These are phyloP conservation scores for Aspergillus wentii DNA, from an alignment of 495 filamentous ascomycete genomes.

Conservation along the genomic window DNA sequence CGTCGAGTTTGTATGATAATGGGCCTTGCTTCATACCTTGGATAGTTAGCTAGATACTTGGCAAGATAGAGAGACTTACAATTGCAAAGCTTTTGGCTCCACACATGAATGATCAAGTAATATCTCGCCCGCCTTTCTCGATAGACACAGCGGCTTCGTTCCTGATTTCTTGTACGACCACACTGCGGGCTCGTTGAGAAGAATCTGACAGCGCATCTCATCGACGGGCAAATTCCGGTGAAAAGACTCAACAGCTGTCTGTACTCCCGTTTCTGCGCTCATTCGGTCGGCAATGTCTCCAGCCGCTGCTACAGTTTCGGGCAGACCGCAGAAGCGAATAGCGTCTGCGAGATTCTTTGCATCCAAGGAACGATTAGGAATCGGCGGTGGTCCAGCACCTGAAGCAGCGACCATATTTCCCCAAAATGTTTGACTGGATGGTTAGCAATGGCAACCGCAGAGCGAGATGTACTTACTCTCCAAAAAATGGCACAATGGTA, in stretches of 20 bases:
- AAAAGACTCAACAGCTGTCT: constrained; percentile 67
- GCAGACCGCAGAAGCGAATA: constrained; percentile 59
- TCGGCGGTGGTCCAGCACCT: constrained; percentile 62
- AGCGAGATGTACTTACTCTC: constrained; percentile 39
- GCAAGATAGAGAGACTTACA: constrained; percentile 7
- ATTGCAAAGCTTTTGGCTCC: constrained; percentile 58
- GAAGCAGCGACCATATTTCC: constrained; percentile 63
- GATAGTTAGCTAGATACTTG: background rate
- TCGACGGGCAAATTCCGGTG: constrained; percentile 57
- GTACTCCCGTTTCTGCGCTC: constrained; percentile 63
- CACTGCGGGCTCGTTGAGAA: constrained; percentile 59
- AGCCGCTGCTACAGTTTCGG: constrained; percentile 52
- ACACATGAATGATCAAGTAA: constrained; percentile 54
- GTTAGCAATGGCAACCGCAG: background rate
- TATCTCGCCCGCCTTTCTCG: constrained; percentile 61
- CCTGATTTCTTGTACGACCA: constrained; percentile 54
- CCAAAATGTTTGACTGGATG: constrained; percentile 67
- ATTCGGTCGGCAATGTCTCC: constrained; percentile 57
- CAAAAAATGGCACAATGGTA: constrained; percentile 60
- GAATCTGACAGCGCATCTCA: constrained; percentile 64
- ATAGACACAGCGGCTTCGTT: constrained; percentile 51
- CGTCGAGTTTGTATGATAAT: constrained; percentile 30
- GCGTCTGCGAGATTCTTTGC: constrained; percentile 61
- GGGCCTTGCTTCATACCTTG: constrained; percentile 19
- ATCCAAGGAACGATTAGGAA: constrained; percentile 68